Percentiles rank a stretch among this genome's conserved stretches.
phyloP scores from a whole-genome alignment of 208 protist genomes.

The Leishmania lainsoni region DNA sequence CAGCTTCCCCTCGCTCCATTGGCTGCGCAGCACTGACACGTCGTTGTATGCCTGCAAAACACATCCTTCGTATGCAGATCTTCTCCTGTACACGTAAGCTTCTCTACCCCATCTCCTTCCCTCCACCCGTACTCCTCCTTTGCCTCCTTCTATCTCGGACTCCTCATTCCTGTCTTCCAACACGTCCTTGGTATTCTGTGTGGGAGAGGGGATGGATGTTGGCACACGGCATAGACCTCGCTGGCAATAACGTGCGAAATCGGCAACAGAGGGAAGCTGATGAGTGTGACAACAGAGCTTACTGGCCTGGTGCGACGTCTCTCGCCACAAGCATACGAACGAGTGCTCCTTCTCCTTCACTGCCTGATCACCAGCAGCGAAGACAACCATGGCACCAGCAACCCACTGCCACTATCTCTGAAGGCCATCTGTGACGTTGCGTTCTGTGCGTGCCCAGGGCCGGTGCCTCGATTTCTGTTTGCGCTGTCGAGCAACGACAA shows the following conservation, averaged over 20 bases:
- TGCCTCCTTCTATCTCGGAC: background rate
- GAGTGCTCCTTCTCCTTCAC: constrained; percentile 37
- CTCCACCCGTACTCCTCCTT: background rate
- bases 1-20: background rate
- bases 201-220: background rate
- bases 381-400: background rate
- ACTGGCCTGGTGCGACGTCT: constrained; percentile 44
- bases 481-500: constrained; percentile 48
- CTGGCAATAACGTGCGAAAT: background rate
- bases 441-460: constrained; percentile 34
- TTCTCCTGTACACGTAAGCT: background rate
- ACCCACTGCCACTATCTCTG: constrained; percentile 19
- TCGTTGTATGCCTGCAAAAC: background rate
- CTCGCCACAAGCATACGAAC: constrained; percentile 28
- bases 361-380: constrained; percentile 11
- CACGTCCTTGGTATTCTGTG: background rate
- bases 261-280: background rate
- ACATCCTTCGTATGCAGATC: background rate
- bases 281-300: constrained; percentile 35
- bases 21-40: background rate
- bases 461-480: constrained; percentile 63
- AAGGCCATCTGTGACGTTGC: constrained; percentile 32
- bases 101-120: background rate
- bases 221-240: background rate
- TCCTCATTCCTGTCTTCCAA: background rate